Evolutionary conservation across 1,284 basidiomycete genomes (phyloP), one percentile per base, ranked within the genome.

Genomic region (Puccinia triticina): DNA sequence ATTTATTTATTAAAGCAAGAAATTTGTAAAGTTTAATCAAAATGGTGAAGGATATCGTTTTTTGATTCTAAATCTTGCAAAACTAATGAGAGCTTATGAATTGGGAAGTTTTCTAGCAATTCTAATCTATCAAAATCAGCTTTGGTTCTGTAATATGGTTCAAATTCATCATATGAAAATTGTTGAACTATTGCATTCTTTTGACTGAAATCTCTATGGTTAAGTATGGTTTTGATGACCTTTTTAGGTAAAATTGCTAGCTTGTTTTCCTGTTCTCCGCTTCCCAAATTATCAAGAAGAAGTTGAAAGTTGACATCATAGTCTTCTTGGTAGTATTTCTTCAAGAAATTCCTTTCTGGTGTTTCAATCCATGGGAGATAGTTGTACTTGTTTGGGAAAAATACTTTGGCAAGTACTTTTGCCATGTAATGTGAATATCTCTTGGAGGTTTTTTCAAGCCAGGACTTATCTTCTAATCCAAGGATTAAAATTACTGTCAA

Each of bases 301-400:
- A 8, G 5, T 23, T 40, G 4, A 10, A 66, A 40, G 34, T 66
- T 8, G 4, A 1, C n/a, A 21, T 21, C 21, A 37, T 66, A 66
- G 23, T 66, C n/a, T 40, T 66, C 21, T 32, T 40, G 10, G n/a
- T 66, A 66, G n/a, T 40, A 37, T n/a, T n/a, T 40, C 37, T 40
- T 43, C 64, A 66, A n/a, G 21, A 66, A 66, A n/a, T 66, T 21
- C 23, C 37, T 40, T 66, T 66, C 64, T 14, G 64, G 14, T 66
- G 64, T 43, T 40, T 66, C 64, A 40, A 66, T 40, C 34, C 64
- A 43, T n/a, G 37, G 34, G 4, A 66, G 34, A 66, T 66, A 37
- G 18, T 66, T 66, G 1, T 40, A 66, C 21, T 40, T 2, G n/a
- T n/a, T 21, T 5, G 64, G 37, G 16, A 23, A 40, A 4, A 66